Evolutionary conservation across 2,329 filamentous ascomycete genomes (phyloP).

Genomic region (Diaporthe longicolla): DNA sequence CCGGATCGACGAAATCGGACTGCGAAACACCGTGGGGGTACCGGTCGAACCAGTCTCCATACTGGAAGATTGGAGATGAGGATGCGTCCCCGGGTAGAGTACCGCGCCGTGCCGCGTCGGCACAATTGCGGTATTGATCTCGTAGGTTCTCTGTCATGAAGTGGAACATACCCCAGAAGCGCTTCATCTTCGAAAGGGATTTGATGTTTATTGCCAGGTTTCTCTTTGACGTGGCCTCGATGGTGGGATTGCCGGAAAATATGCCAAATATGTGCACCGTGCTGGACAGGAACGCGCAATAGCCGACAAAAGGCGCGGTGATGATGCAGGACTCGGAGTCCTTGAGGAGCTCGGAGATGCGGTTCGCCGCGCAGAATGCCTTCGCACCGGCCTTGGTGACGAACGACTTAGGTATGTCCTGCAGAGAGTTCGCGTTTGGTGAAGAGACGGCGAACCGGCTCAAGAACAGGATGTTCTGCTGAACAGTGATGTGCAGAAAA

Average conservation of each 20-base stretch:
- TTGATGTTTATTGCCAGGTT: conserved; percentile 90
- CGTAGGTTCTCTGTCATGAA: conserved; percentile 95
- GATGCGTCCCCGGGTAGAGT: conserved; percentile 63
- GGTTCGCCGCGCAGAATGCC: conserved; percentile 86
- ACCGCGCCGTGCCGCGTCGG: conserved; percentile 83
- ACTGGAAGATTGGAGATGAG: conserved; percentile 84
- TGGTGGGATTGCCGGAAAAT: conserved; percentile 83
- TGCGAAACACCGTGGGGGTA: conserved; percentile 94
- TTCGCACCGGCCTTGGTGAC: conserved; percentile 80
- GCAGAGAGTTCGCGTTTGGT: conserved; percentile 73
- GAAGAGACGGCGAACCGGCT: conserved; percentile 87
- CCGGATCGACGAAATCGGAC: conserved; percentile 85
- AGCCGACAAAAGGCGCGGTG: conserved; percentile 92
- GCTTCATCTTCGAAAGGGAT: conserved; percentile 95
- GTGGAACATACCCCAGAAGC: conserved; percentile 98
- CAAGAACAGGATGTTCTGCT: conserved; percentile 92
- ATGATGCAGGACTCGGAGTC: conserved; percentile 86
- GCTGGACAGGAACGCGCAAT: conserved; percentile 92
- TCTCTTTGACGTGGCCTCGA: conserved; percentile 84
- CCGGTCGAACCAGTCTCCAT: conserved; percentile 96
- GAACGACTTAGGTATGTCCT: conserved; percentile 83
- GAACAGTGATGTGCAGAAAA: conserved; percentile 89
- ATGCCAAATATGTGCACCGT: conserved; percentile 95
- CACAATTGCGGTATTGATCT: conserved; percentile 86
- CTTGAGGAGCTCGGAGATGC: conserved; percentile 86